Base-by-base conservation (phyloP, 1,284 basidiomycete species). In the Cutaneotrichosporon curvatum region DNA sequence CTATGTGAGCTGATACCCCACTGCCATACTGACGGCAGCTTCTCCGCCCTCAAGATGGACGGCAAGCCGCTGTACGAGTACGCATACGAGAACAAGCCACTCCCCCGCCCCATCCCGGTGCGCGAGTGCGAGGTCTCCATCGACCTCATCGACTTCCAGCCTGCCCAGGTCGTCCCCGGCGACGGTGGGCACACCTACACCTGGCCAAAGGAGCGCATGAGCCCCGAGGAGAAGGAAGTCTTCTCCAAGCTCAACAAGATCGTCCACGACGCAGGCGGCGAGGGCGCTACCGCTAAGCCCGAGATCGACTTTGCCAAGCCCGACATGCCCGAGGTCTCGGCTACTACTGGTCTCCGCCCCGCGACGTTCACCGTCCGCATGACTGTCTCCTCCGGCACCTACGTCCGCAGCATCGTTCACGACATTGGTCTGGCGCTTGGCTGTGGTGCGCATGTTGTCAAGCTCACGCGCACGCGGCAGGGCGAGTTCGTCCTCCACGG, bases 11-110 rank as follows among this genome's bases (percentile, higher is more conserved):
- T 4, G 4, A 21, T 34, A 10, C 20, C 23, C 22, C 11, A 9
- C 14, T 1, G 0, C 6, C 10, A 4, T 10, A 25, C 49, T 48
- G 38, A 47, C 38, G 2, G 12, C 57, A 96, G 91, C 67, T 99
- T 94, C 73, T 98, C 94, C 11, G 95, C 95, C 0, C 76, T 98
- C 35, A 94, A 96, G 70, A 98, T 98, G 88, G 91, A 98, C 60
- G 95, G 95, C 2, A 91, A 82, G 70, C 87, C 89, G 2, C 70
- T 98, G 23, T 92, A 98, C 68, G 94, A 98, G 62, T 99, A 98
- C 65, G 95, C 95, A 12, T 81, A 95, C 4, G 79, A 85, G 62
- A 85, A 85, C 10, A 84, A 85, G 42, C 87, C 91, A 0, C 78
- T 98, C 14, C 95, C 95, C 18, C 81, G 92, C 10, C 86, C 92